A percentile compares a stretch with the other conserved stretches of the same genome.
phyloP scores from a whole-genome alignment of 1,284 basidiomycete species.

The Puccinia coronata region DNA sequence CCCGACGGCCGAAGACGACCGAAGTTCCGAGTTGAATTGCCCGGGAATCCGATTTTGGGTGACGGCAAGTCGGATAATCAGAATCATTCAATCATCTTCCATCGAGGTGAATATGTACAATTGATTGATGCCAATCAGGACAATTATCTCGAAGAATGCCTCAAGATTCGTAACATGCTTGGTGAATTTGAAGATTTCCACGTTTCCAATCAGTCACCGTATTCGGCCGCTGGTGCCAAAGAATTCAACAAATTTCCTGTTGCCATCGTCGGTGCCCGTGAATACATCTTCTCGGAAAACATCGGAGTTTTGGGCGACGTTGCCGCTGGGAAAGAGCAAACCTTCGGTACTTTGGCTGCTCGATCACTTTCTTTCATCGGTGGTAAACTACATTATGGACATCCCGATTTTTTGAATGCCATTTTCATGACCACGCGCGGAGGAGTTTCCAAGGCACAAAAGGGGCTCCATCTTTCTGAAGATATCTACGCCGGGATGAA shows the following conservation, averaged over 20 bases:
- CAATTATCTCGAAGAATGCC: slow-evolving; percentile 98
- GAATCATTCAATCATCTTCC: slow-evolving; percentile 99
- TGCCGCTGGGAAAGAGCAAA: slow-evolving; percentile 98
- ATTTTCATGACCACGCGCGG: slow-evolving; percentile 98
- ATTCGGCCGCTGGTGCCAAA: slow-evolving; percentile 70
- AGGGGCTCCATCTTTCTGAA: slow-evolving; percentile 96
- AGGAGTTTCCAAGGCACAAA: slow-evolving; percentile 97
- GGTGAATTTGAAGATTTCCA: slow-evolving; percentile 96
- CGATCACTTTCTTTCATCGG: slow-evolving; percentile 95
- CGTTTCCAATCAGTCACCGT: slow-evolving; percentile 82
- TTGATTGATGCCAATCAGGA: slow-evolving; percentile 99
- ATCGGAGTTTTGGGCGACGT: slow-evolving; percentile 98
- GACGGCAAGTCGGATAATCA: slow-evolving; percentile 99
- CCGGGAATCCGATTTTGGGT: slow-evolving; percentile 97
- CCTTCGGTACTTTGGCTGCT: slow-evolving; percentile 95
- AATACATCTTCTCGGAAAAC: slow-evolving; percentile 99
- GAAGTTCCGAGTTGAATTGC: slow-evolving; percentile 97
- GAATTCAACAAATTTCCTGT: slow-evolving; percentile 80
- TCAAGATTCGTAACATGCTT: slow-evolving; percentile 98
- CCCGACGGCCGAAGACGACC: slow-evolving; percentile 84
- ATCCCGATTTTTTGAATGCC: slow-evolving; percentile 97
- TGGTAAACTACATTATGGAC: slow-evolving; percentile 97
- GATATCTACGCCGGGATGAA: slow-evolving; percentile 99
- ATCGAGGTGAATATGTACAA: slow-evolving; percentile 97
- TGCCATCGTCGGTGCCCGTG: slow-evolving; percentile 95